Evolutionary conservation across 192 early-diverging fungal genomes (phyloP), one percentile per base, ranked within the genome.

Genomic region (Coemansia sp.): DNA sequence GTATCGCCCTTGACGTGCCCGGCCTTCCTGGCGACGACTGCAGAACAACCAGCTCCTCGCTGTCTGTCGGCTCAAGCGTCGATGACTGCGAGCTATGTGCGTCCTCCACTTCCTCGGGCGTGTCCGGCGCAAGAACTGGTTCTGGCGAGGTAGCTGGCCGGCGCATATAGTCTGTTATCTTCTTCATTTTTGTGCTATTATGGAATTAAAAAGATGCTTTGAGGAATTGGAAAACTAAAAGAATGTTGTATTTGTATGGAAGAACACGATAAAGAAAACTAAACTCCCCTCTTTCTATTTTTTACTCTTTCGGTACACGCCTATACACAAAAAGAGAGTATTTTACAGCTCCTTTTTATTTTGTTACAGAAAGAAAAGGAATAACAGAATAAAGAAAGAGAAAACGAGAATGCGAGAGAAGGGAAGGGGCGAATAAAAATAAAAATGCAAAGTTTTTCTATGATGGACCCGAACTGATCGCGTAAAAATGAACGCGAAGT

Each of bases 1-100:
- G 49, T 6, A 69, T 60, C 0, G 64, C 72, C 38, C 65, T 59
- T 2, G 75, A 77, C 0, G 81, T 59, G 19, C 81, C 81, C 2
- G 81, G 81, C 2, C 72, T 54, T 10, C 67, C 67, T 0, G 81
- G 81, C 20, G 81, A 83, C n/a, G 81, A 83, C 60, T 83, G 76
- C 19, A 83, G 66, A 12, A 83, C 76, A 8, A 83, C 75, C n/a
- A 78, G 25, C 20, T 73, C 68, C 13, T 68, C 66, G 42, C 9
- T 38, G 66, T 74, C 67, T 0, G 64, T 44, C 7, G 58, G 48
- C 41, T 71, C 72, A n/a, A 75, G 7, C 5, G 71, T 68, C 19
- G 79, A 76, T 5, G 74, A 76, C 74, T 70, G 71, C 45, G 72
- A 75, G 58, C 69, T 75, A 58, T 25, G 43, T 7, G 9, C 51